Evolutionary conservation across 768 basidiomycete species (phyloP).

Genomic region (Phanerochaete sordida): DNA sequence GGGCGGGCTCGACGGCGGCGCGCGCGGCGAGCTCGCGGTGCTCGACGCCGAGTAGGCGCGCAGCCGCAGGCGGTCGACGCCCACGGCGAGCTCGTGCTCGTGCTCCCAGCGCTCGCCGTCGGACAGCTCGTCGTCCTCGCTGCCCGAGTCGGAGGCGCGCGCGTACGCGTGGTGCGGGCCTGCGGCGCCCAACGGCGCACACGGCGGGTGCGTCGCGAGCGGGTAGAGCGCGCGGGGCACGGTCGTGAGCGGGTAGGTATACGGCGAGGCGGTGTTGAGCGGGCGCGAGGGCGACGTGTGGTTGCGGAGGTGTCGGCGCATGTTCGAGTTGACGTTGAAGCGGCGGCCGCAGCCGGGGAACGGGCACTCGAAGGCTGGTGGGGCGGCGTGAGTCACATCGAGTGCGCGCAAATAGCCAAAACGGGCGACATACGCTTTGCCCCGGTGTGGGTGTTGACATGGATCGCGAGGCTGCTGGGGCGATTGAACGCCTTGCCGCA

Average conservation of each 20-base stretch:
- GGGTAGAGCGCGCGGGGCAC: slow-evolving; percentile 2
- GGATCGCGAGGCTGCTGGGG: slow-evolving; percentile 63
- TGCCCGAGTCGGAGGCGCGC: background rate
- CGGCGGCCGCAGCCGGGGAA: slow-evolving; percentile 71
- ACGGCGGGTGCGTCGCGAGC: background rate
- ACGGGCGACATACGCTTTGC: slow-evolving; percentile 54
- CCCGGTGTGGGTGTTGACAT: slow-evolving; percentile 67
- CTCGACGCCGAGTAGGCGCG: background rate
- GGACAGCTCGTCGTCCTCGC: background rate
- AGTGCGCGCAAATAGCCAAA: background rate
- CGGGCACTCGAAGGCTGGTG: slow-evolving; percentile 70
- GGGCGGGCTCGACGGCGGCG: background rate
- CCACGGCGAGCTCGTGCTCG: background rate
- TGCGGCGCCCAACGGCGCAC: background rate
- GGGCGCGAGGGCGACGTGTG: slow-evolving; percentile 33
- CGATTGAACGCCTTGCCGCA: slow-evolving; percentile 45
- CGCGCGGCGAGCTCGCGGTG: background rate
- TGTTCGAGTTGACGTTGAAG: slow-evolving; percentile 84
- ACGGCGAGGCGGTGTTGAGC: slow-evolving; percentile 8
- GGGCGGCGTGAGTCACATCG: background rate
- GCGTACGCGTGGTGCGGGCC: background rate
- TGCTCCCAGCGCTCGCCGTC: background rate
- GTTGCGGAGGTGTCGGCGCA: slow-evolving; percentile 76
- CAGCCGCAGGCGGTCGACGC: background rate
- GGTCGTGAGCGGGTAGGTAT: slow-evolving; percentile 6